Conservation (phyloP, 106 monocot species). For the Apostasia shenzhenica region DNA sequence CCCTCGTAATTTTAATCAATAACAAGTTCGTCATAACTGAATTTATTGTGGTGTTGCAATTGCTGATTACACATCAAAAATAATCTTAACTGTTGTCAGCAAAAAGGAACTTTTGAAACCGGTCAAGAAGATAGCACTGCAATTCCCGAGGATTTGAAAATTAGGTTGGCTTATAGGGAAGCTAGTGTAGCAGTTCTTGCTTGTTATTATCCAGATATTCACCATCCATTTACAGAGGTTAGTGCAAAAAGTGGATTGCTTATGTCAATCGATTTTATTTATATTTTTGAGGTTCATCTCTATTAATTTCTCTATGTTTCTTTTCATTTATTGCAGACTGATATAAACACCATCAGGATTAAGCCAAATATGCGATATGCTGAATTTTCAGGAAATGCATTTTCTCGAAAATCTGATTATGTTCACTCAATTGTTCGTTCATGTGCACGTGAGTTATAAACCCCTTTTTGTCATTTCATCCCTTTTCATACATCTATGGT, state of each 20-base stretch:
- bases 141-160: constrained; percentile 66
- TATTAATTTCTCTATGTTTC: background rate
- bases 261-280: background rate
- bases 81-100: constrained; percentile 32
- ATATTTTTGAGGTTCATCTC: background rate
- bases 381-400: constrained; percentile 59
- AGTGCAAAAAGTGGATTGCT: constrained; percentile 3
- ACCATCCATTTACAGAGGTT: constrained; percentile 57
- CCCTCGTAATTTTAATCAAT: background rate
- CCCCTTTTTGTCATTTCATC: constrained; percentile 1
- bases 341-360: constrained; percentile 50
- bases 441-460: constrained; percentile 63
- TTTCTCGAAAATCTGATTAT: constrained; percentile 73
- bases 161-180: constrained; percentile 77
- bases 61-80: background rate
- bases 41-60: background rate
- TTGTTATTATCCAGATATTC: constrained; percentile 60
- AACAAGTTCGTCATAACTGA: background rate
- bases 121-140: constrained; percentile 73
- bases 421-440: constrained; percentile 58
- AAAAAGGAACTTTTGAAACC: constrained; percentile 91
- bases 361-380: constrained; percentile 79
- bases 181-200: constrained; percentile 74
- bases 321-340: constrained; percentile 48
- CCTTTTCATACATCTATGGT: background rate